Percentiles rank a stretch among this genome's conserved stretches.
Conservation (phyloP, 108 stramenopile genomes). For the Epithemia pelagica region DNA sequence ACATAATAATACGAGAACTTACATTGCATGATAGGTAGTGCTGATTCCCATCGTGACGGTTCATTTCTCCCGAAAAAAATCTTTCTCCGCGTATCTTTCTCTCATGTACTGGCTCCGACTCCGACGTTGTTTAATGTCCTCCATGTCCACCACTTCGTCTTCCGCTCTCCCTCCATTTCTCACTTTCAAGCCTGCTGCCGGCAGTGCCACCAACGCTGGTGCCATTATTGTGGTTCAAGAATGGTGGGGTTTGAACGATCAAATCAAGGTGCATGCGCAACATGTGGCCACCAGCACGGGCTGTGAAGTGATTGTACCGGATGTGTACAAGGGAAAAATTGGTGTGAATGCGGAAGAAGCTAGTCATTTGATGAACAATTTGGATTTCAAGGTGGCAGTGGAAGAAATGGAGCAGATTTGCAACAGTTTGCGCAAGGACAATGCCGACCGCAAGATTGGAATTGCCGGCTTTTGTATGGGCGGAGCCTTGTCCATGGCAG, state of each 20-base stretch:
- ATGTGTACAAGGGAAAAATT: conserved; percentile 29
- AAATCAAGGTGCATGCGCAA: conserved; percentile 16
- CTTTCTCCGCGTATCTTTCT: too few relatives aligned
- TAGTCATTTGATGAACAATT: conserved; percentile 19
- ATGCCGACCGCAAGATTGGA: conserved; percentile 15
- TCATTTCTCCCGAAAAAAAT: too few relatives aligned
- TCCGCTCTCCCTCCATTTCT: conserved; percentile 8
- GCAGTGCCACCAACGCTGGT: not conserved
- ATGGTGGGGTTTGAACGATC: conserved; percentile 26
- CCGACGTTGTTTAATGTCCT: not conserved
- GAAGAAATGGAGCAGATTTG: conserved; percentile 17
- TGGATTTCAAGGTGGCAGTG: conserved; percentile 22
- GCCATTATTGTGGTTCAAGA: conserved; percentile 24
- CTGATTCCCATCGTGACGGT: too few relatives aligned
- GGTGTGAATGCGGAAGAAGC: conserved; percentile 23
- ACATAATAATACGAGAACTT: too few relatives aligned
- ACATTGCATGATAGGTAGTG: too few relatives aligned
- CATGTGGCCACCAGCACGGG: conserved; percentile 12
- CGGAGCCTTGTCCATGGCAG: conserved; percentile 19
- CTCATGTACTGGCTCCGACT: too few relatives aligned
- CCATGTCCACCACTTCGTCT: not conserved
- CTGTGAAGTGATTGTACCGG: conserved; percentile 16
- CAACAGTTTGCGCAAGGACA: conserved; percentile 7
- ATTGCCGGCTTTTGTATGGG: conserved; percentile 31
- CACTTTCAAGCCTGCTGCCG: conserved; percentile 8